These are phyloP conservation scores for Colletotrichum sp. DNA, from an alignment of 2,329 filamentous ascomycete genomes.

Conservation along the genomic window DNA sequence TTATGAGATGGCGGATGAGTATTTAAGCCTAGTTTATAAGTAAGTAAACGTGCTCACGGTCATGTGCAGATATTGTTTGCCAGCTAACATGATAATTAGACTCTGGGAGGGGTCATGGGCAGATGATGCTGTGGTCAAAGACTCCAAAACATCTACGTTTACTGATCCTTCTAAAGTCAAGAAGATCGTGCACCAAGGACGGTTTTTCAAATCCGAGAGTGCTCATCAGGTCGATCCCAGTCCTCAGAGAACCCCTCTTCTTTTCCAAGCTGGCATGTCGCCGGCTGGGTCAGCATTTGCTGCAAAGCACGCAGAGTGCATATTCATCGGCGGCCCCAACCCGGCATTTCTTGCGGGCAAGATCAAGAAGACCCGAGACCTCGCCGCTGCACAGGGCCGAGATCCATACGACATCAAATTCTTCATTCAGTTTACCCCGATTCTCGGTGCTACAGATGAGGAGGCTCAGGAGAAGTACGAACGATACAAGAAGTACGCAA, in stretches of 20 bases:
- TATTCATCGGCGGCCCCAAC: slow-evolving; percentile 24
- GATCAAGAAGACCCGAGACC: neutral
- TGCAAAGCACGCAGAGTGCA: slow-evolving; percentile 25
- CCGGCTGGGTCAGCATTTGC: slow-evolving; percentile 25
- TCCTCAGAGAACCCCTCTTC: slow-evolving; percentile 20
- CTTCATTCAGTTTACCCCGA: slow-evolving; percentile 11
- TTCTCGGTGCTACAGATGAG: slow-evolving; percentile 23
- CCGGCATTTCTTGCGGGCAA: neutral
- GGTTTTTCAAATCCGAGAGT: neutral
- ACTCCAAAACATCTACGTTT: neutral
- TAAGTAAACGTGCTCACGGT: neutral
- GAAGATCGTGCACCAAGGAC: slow-evolving; percentile 16
- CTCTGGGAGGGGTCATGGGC: slow-evolving; percentile 19
- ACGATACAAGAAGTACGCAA: slow-evolving; percentile 16
- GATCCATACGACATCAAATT: neutral
- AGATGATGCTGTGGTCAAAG: slow-evolving; percentile 6
- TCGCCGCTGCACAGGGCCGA: neutral
- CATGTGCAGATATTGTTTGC: neutral
- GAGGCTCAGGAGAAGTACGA: slow-evolving; percentile 27
- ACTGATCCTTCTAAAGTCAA: slow-evolving; percentile 4
- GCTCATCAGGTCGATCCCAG: neutral
- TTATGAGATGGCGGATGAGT: slow-evolving; percentile 2
- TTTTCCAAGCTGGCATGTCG: slow-evolving; percentile 28
- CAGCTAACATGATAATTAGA: neutral
- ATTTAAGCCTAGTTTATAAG: neutral